These are phyloP conservation scores for Desmodesmus armatus DNA, from an alignment of 139 green algal species.

Conservation along the genomic window DNA sequence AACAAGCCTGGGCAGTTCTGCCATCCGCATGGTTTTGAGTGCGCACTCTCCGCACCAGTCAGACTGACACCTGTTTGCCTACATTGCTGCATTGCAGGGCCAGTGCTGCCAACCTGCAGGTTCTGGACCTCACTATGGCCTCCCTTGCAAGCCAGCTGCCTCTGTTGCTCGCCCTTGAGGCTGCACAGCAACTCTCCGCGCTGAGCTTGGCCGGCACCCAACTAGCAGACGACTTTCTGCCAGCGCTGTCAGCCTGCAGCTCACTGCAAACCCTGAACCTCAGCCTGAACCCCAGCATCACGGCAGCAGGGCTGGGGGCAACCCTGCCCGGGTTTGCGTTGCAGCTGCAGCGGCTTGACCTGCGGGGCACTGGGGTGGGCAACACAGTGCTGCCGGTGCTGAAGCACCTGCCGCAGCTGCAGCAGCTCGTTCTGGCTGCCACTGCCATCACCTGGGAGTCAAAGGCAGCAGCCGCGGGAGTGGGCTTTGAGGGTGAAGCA, in stretches of 20 bases:
- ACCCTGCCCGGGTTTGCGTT: slow-evolving; percentile 22
- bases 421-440: slow-evolving; percentile 2
- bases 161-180: slow-evolving; percentile 14
- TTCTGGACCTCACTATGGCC: background rate
- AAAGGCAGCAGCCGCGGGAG: background rate
- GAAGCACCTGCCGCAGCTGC: background rate
- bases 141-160: background rate
- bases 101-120: background rate
- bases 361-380: background rate
- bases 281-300: background rate
- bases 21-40: too few species aligned
- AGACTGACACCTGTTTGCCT: too few species aligned
- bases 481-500: too few species aligned
- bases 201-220: background rate
- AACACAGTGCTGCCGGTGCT: slow-evolving; percentile 14
- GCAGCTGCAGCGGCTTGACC: slow-evolving; percentile 3
- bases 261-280: slow-evolving; percentile 19
- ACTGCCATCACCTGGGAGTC: slow-evolving; percentile 19
- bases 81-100: background rate
- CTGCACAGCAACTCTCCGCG: background rate
- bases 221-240: slow-evolving; percentile 20
- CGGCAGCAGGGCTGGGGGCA: slow-evolving; percentile 10
- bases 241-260: background rate
- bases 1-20: too few species aligned
- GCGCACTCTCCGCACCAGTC: too few species aligned